phyloP scores from a whole-genome alignment of 78 protist species.

The Dictyostelium brefeldianum region DNA sequence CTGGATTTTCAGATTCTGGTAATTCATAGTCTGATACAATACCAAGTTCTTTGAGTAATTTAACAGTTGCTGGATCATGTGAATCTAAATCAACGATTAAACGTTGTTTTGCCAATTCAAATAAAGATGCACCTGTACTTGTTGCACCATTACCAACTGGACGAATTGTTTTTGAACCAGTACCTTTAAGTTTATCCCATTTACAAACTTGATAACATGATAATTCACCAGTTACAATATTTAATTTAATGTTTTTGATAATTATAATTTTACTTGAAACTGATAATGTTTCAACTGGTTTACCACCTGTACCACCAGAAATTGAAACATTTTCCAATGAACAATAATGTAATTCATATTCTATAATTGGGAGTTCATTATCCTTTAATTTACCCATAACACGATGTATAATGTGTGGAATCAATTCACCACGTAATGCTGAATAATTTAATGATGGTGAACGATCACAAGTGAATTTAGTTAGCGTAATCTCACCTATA shows the following conservation, averaged over 20 bases:
- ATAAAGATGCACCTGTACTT: not conserved
- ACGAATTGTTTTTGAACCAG: slow-evolving; percentile 29
- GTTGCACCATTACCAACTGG: not conserved
- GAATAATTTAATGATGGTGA: slow-evolving; percentile 32
- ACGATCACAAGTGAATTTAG: not conserved
- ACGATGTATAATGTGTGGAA: slow-evolving; percentile 24
- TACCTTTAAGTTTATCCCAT: not conserved
- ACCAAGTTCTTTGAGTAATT: slow-evolving; percentile 27
- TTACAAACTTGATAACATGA: not conserved
- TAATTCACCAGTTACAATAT: slow-evolving; percentile 3
- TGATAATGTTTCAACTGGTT: slow-evolving; percentile 39
- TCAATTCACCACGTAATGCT: not conserved
- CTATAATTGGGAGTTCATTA: not conserved
- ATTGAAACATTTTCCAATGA: not conserved
- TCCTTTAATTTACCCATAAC: not conserved
- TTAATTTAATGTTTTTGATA: slow-evolving; percentile 1
- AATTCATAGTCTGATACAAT: slow-evolving; percentile 8
- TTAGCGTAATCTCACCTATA: not conserved
- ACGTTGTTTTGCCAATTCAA: slow-evolving; percentile 25
- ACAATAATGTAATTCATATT: slow-evolving; percentile 21
- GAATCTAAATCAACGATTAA: slow-evolving; percentile 13
- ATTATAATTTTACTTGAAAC: not conserved
- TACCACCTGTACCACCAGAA: slow-evolving; percentile 47
- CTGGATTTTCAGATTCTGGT: not conserved
- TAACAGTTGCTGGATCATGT: slow-evolving; percentile 31